Evolutionary conservation across 2,329 filamentous ascomycete species (phyloP).

Genomic region (Purpureocillium lavendulum): DNA sequence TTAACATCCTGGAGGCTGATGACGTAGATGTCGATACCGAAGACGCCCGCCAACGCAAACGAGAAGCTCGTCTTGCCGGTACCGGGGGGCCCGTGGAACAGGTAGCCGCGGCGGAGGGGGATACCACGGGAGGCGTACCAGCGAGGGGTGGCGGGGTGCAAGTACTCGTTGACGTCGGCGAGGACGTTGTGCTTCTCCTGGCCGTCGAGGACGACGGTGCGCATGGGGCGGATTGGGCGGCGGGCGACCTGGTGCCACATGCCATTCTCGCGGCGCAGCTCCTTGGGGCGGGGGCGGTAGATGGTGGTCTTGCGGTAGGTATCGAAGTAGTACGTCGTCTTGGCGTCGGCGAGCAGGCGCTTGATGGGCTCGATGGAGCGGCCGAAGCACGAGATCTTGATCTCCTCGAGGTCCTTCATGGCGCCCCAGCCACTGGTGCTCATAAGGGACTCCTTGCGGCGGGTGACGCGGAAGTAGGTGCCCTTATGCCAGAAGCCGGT

Average conservation of each 20-base stretch:
- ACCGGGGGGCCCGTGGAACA: conserved; percentile 69
- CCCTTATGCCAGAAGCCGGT: conserved; percentile 48
- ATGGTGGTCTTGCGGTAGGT: conserved; percentile 50
- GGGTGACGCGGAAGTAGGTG: conserved; percentile 38
- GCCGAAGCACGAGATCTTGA: conserved; percentile 47
- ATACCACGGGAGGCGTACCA: conserved; percentile 75
- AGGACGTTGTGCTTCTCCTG: conserved; percentile 58
- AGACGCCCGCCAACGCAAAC: conserved; percentile 56
- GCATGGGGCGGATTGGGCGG: conserved; percentile 61
- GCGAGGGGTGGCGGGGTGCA: conserved; percentile 58
- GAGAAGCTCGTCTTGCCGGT: conserved; percentile 65
- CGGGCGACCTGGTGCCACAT: conserved; percentile 50
- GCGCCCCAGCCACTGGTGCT: conserved; percentile 23
- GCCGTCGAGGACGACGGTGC: conserved; percentile 65
- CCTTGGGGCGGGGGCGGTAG: conserved; percentile 41
- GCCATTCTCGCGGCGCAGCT: conserved; percentile 35
- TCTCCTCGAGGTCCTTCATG: conserved; percentile 42
- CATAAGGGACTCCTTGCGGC: conserved; percentile 34
- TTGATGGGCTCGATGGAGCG: conserved; percentile 45
- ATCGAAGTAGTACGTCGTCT: conserved; percentile 41
- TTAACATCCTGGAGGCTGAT: conserved; percentile 47
- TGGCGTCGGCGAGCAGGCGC: conserved; percentile 42
- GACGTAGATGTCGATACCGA: conserved; percentile 59
- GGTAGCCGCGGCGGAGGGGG: conserved; percentile 66
- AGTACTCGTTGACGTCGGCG: conserved; percentile 68